A percentile compares a stretch with the other conserved stretches of the same genome.
Conservation (phyloP, 2,329 filamentous ascomycete species). For the Fusarium brachygibbosum region DNA sequence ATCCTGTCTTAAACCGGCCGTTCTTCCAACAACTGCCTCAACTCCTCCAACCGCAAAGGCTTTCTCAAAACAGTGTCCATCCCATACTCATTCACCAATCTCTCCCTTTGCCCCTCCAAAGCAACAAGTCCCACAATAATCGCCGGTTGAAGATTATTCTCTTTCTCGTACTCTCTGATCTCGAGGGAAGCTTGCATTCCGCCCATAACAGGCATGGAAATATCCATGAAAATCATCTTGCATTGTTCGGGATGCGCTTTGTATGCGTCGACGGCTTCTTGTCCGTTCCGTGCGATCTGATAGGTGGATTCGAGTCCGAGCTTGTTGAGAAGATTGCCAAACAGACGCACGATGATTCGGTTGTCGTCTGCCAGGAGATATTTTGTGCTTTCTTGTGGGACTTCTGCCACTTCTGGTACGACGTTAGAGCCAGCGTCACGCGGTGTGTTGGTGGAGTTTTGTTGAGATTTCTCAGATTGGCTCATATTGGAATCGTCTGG, state of each 20-base stretch:
- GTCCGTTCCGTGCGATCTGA: conserved; percentile 11
- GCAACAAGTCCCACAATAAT: conserved; percentile 9
- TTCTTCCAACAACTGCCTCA: not conserved
- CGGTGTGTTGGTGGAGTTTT: not conserved
- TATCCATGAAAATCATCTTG: conserved; percentile 12
- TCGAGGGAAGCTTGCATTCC: conserved; percentile 1
- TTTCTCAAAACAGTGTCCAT: conserved; percentile 16
- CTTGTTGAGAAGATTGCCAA: not conserved
- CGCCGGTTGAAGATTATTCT: conserved; percentile 1
- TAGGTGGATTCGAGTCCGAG: not conserved
- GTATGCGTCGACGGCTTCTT: conserved; percentile 7
- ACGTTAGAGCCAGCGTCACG: fast-evolving
- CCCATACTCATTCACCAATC: not conserved
- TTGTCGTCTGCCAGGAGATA: conserved; percentile 26
- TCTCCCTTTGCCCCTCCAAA: not conserved
- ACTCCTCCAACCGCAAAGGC: not conserved
- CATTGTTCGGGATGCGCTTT: conserved; percentile 9
- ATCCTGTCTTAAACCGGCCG: not conserved
- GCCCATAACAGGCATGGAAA: conserved; percentile 19
- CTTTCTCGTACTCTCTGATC: conserved; percentile 7
- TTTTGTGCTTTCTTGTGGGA: not conserved
- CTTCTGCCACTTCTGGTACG: fast-evolving
- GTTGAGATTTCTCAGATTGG: not conserved
- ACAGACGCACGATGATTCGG: not conserved
- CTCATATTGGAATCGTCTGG: not conserved